Evolutionary conservation across 2,329 filamentous ascomycete species (phyloP).

Genomic region (Neobulgaria alba): DNA sequence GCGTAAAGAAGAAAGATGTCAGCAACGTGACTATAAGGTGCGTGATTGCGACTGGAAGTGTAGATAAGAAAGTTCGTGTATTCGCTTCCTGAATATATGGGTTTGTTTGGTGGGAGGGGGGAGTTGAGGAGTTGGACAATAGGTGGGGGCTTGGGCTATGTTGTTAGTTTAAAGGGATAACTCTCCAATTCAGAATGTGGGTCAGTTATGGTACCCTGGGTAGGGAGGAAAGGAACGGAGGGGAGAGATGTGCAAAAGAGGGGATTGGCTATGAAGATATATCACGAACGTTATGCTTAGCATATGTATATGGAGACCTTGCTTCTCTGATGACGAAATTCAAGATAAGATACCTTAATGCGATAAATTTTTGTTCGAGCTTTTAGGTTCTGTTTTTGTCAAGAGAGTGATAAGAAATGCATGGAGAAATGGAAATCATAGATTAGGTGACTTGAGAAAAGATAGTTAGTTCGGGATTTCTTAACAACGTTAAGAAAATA

Average conservation of each 20-base stretch:
- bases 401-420: no score
- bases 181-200: no score
- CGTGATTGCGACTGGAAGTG: constrained; percentile 79
- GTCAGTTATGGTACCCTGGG: no score
- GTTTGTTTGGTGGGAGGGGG: constrained; percentile 9
- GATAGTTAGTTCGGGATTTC: no score
- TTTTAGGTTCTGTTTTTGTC: no score
- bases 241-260: no score
- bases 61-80: constrained; percentile 70
- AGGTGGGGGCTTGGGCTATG: constrained; percentile 9
- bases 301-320: constrained; percentile 20
- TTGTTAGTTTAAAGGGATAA: background rate
- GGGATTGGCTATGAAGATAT: constrained; percentile 14
- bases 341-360: no score
- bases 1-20: constrained; percentile 34
- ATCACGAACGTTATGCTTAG: constrained; percentile 26
- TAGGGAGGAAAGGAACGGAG: no score
- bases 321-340: constrained; percentile 8
- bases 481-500: no score
- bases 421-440: no score
- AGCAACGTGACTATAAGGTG: constrained; percentile 63
- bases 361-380: no score
- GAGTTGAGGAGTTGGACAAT: constrained; percentile 21
- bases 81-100: constrained; percentile 47
- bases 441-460: no score